Evolutionary conservation across 1,139 yeast species (phyloP).

Genomic region (Hemisphaericaspora subhashii): DNA sequence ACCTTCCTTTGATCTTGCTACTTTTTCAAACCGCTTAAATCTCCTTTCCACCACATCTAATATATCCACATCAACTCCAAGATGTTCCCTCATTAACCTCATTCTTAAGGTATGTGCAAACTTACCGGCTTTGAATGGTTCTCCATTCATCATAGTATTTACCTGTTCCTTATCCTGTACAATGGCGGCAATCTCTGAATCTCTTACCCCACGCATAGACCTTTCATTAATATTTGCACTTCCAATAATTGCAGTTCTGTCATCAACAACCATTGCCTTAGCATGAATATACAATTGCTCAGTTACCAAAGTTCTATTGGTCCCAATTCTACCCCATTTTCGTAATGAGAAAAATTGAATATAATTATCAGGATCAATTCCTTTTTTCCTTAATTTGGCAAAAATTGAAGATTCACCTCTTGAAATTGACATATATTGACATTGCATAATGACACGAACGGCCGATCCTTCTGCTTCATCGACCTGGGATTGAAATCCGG

Average conservation of each 20-base stretch:
- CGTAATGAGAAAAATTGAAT: slow-evolving; percentile 89
- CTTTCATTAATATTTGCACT: slow-evolving; percentile 96
- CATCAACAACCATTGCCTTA: slow-evolving; percentile 91
- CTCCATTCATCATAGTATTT: slow-evolving; percentile 76
- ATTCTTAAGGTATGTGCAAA: slow-evolving; percentile 89
- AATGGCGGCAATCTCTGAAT: slow-evolving; percentile 89
- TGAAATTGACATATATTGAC: slow-evolving; percentile 91
- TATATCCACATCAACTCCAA: slow-evolving; percentile 90
- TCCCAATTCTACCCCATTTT: slow-evolving; percentile 94
- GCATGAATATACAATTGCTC: slow-evolving; percentile 96
- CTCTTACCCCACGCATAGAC: slow-evolving; percentile 90
- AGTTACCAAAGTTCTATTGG: slow-evolving; percentile 69
- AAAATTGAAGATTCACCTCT: slow-evolving; percentile 89
- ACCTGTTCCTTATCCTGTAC: slow-evolving; percentile 81
- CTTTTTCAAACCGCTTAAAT: slow-evolving; percentile 57
- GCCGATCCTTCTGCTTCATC: slow-evolving; percentile 94
- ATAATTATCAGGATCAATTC: slow-evolving; percentile 87
- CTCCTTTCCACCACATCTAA: slow-evolving; percentile 82
- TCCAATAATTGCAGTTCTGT: slow-evolving; percentile 88
- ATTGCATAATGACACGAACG: slow-evolving; percentile 93
- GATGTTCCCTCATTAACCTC: slow-evolving; percentile 93
- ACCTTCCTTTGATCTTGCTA: slow-evolving; percentile 51
- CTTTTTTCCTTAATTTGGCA: slow-evolving; percentile 73
- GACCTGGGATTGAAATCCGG: slow-evolving; percentile 94
- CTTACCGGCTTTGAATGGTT: slow-evolving; percentile 75